These are phyloP conservation scores for Zygosaccharomyces siamensis DNA, from an alignment of 805 yeast genomes.

Conservation along the genomic window DNA sequence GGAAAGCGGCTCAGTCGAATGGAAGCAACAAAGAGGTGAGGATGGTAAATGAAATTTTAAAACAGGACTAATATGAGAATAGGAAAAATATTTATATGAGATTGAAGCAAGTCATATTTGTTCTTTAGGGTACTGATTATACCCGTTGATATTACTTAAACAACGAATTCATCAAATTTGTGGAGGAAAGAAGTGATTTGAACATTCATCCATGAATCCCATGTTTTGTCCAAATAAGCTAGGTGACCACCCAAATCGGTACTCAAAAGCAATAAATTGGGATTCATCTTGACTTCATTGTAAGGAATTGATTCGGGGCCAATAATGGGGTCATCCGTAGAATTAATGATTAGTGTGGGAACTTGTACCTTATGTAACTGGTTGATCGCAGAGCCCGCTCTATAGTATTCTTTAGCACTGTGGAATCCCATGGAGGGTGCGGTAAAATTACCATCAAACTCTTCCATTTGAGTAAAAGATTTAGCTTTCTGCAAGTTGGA, in stretches of 20 bases:
- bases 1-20: constrained; percentile 68
- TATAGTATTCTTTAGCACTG: constrained; percentile 56
- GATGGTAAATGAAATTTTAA: constrained; percentile 41
- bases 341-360: constrained; percentile 56
- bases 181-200: constrained; percentile 40
- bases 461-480: constrained; percentile 40
- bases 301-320: constrained; percentile 48
- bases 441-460: constrained; percentile 61
- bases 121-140: neutral
- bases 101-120: neutral
- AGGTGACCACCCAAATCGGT: constrained; percentile 72
- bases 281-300: constrained; percentile 48
- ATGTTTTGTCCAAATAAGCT: constrained; percentile 43
- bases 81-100: neutral
- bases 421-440: constrained; percentile 59
- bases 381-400: constrained; percentile 58
- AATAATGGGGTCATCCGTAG: constrained; percentile 62
- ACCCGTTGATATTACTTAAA: constrained; percentile 4
- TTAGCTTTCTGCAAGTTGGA: constrained; percentile 37
- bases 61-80: neutral
- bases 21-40: constrained; percentile 82
- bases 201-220: constrained; percentile 45
- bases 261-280: constrained; percentile 51
- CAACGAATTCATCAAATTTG: constrained; percentile 36
- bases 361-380: constrained; percentile 52